Evolutionary conservation across 495 filamentous ascomycete species (phyloP), one percentile per base, ranked within the genome.

Genomic region (Aspergillus coremiiformis): DNA sequence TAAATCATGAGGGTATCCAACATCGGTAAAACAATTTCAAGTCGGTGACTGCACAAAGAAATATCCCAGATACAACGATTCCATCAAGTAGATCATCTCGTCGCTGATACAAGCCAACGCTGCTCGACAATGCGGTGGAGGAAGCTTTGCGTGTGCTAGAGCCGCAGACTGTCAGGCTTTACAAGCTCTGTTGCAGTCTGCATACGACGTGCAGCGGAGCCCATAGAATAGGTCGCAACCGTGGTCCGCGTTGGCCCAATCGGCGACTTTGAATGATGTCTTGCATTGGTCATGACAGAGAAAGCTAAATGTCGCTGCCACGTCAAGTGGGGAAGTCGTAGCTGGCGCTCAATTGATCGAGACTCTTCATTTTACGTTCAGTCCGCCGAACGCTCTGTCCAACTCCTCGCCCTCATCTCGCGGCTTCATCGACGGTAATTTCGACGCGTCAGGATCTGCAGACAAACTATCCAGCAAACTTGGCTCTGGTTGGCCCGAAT

Each of bases 341-440:
- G 10, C 24, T 24, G 23, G 20, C n/a, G 3, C 4, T 14, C n/a
- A 48, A 33, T 37, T 7, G 12, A 8, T n/a, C 27, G 17, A 10
- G 30, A 19, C 21, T 22, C 9, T 20, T 74, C 66, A 75, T 68
- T 74, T 72, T 62, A 75, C 47, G 44, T 57, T 75, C 66, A 90
- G 66, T 23, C 79, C 80, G 1, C 92, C 91, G 80, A 96, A 97
- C 39, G 84, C 90, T 54, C 89, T 72, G 74, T 98, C 92, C 55
- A 98, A 65, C 68, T 95, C 87, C 55, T 84, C 87, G 4, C 89
- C 92, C 54, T 84, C 78, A 50, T 71, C 69, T 14, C 78, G 73
- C 4, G 77, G 76, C 3, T 68, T 69, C 69, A 74, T 73, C 1
- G 78, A 71, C 62, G 76, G 61, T 54, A 69, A 68, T 61, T 39